Evolutionary conservation across 2,329 filamentous ascomycete genomes (phyloP).

Genomic region (Aspergillus vadensis): DNA sequence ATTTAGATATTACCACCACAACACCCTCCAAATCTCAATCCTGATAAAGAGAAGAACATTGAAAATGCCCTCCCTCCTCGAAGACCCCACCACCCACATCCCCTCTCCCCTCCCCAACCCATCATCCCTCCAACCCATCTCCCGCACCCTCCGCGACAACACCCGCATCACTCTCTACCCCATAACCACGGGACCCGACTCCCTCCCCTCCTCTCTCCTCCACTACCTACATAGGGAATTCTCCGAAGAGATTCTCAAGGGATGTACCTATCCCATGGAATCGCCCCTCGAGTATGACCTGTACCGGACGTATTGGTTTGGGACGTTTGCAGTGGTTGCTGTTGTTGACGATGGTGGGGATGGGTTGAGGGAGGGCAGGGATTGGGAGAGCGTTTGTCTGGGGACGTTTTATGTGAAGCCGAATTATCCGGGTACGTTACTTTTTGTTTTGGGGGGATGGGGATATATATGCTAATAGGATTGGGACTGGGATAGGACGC

Average conservation of each 20-base stretch:
- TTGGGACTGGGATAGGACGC: constrained; percentile 36
- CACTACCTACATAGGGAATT: constrained; percentile 37
- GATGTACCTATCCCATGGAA: constrained; percentile 44
- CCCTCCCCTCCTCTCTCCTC: constrained; percentile 29
- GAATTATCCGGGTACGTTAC: constrained; percentile 48
- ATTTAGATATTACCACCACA: background rate
- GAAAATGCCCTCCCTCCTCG: constrained; percentile 40
- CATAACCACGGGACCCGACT: constrained; percentile 24
- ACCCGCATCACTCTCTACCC: constrained; percentile 33
- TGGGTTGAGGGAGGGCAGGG: constrained; percentile 27
- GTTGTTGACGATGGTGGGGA: constrained; percentile 24
- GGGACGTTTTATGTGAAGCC: constrained; percentile 47
- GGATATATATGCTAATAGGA: no score
- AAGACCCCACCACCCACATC: constrained; percentile 35
- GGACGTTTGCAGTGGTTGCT: constrained; percentile 40
- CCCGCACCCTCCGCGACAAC: constrained; percentile 28
- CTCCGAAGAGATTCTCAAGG: constrained; percentile 37
- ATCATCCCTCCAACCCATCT: constrained; percentile 25
- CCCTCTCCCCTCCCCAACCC: constrained; percentile 28
- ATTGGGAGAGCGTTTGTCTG: constrained; percentile 40
- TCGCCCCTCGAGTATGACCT: constrained; percentile 31
- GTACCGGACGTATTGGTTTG: constrained; percentile 43
- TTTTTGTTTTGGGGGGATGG: no score
- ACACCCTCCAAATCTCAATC: no score
- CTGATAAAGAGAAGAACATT: constrained; percentile 8